Conservation (phyloP, 352 stramenopile genomes). For the Globisporangium uncinulatum region DNA sequence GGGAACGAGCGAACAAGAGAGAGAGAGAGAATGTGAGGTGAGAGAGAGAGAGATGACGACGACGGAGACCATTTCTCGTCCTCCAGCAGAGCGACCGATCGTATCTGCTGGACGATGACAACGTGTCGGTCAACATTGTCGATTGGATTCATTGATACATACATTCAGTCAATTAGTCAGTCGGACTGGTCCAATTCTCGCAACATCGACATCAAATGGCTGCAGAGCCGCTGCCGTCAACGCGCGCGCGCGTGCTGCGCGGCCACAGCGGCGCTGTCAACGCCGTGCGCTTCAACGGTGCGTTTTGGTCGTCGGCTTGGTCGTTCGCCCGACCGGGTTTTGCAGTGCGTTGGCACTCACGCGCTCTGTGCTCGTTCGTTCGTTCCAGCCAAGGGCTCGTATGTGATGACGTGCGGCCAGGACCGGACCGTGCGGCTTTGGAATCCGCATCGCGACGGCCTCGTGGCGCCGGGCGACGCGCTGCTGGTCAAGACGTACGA, state of each 20-base stretch:
- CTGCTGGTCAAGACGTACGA: constrained; percentile 85
- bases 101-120: constrained; percentile 26
- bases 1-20: constrained; percentile 9
- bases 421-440: constrained; percentile 84
- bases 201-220: not conserved
- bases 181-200: not conserved
- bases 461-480: constrained; percentile 49
- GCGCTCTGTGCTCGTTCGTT: no score
- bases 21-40: constrained; percentile 6
- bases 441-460: constrained; percentile 79
- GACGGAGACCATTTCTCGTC: no score
- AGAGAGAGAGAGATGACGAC: no score
- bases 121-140: not conserved
- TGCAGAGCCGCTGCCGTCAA: constrained; percentile 22
- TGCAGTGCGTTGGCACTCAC: not conserved
- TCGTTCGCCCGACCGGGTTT: no score
- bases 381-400: constrained; percentile 73
- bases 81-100: constrained; percentile 30
- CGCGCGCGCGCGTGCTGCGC: constrained; percentile 43
- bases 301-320: not conserved
- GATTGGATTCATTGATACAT: not conserved
- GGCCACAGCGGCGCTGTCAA: constrained; percentile 72
- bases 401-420: constrained; percentile 87
- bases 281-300: constrained; percentile 79
- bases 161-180: not conserved